Percentiles rank a stretch among this genome's conserved stretches.
Evolutionary conservation across 805 yeast genomes (phyloP).

Genomic region (Geotrichum ghanense): DNA sequence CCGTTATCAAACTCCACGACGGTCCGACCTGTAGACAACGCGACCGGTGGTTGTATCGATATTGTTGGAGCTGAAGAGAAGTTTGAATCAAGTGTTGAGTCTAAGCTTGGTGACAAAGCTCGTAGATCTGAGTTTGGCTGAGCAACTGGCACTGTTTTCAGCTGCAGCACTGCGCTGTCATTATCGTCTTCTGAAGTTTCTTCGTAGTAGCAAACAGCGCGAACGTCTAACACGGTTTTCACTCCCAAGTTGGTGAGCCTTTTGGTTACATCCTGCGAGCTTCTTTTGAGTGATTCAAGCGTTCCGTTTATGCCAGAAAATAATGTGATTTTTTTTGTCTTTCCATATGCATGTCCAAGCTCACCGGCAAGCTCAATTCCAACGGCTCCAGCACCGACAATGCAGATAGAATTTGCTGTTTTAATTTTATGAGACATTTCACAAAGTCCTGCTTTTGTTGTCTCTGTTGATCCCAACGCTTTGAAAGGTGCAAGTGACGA

Average conservation of each 20-base stretch:
- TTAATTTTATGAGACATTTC: conserved; percentile 20
- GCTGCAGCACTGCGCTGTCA: too few relatives aligned
- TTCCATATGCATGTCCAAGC: conserved; percentile 27
- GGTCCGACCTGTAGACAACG: too few relatives aligned
- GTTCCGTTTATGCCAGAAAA: conserved; percentile 14
- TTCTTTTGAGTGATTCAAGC: conserved; percentile 7
- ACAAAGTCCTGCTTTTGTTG: conserved; percentile 4
- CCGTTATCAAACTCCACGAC: conserved; percentile 10
- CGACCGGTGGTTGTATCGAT: too few relatives aligned
- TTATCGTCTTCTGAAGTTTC: background rate
- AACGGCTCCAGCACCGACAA: conserved; percentile 43
- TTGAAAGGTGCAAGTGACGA: conserved; percentile 8
- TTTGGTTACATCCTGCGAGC: conserved; percentile 9
- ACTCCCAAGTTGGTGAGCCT: conserved; percentile 14
- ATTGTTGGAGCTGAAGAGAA: too few relatives aligned
- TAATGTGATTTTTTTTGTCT: conserved; percentile 27
- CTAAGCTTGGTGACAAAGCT: too few relatives aligned
- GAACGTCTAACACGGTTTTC: conserved; percentile 8
- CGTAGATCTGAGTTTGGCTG: too few relatives aligned
- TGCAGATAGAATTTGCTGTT: conserved; percentile 29
- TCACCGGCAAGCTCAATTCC: conserved; percentile 44
- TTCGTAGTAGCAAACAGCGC: conserved; percentile 3
- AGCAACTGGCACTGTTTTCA: too few relatives aligned
- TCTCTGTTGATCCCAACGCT: conserved; percentile 4
- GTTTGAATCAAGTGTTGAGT: too few relatives aligned